These are phyloP conservation scores for Pyronema domesticum DNA, from an alignment of 495 filamentous ascomycete genomes.

Conservation along the genomic window DNA sequence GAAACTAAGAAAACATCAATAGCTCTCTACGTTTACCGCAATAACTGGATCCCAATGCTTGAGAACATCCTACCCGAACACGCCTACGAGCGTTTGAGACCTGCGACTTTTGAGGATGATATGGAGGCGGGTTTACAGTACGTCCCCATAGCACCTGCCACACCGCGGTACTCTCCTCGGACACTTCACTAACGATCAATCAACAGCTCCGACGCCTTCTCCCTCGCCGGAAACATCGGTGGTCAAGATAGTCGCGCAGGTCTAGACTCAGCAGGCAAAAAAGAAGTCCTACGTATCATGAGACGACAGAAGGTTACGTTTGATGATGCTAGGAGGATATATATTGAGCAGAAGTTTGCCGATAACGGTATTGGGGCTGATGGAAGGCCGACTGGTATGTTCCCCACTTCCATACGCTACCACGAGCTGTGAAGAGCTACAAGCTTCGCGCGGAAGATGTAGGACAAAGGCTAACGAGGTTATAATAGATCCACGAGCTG, in stretches of 20 bases:
- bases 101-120: constrained; percentile 52
- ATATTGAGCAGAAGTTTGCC: constrained; percentile 64
- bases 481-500: constrained; percentile 14
- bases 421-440: neutral
- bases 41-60: constrained; percentile 49
- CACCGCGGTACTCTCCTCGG: neutral
- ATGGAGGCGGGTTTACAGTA: constrained; percentile 58
- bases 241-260: constrained; percentile 59
- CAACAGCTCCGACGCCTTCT: constrained; percentile 53
- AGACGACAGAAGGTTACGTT: constrained; percentile 55
- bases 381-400: constrained; percentile 58
- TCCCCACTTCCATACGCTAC: neutral
- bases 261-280: constrained; percentile 60
- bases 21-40: constrained; percentile 64
- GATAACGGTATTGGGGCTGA: constrained; percentile 78
- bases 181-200: neutral
- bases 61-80: constrained; percentile 32
- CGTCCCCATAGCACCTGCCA: neutral
- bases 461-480: neutral
- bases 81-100: constrained; percentile 48
- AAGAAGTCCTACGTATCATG: constrained; percentile 76
- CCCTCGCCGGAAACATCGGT: constrained; percentile 59
- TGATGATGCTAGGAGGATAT: constrained; percentile 76
- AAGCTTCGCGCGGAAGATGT: neutral
- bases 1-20: constrained; percentile 1